phyloP scores from a whole-genome alignment of 495 filamentous ascomycete species.

The Aspergillus kassunensis region DNA sequence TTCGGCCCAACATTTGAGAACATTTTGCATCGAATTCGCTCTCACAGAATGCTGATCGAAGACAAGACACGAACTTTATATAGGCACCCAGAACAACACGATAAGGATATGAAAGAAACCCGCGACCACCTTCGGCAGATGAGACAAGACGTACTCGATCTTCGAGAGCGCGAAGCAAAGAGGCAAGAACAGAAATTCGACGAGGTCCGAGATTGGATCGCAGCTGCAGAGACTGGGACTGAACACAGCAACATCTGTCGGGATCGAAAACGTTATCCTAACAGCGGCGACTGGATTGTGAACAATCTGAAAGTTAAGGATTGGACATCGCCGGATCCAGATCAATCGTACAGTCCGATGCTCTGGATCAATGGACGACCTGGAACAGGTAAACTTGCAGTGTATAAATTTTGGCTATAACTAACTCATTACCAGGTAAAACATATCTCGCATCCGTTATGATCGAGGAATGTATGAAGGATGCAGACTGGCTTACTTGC shows the following conservation, averaged over 20 bases:
- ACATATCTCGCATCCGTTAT: conserved; percentile 5
- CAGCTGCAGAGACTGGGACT: conserved; percentile 1
- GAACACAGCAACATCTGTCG: conserved; percentile 3
- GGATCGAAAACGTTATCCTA: background rate
- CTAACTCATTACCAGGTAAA: conserved; percentile 1
- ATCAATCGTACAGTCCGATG: background rate
- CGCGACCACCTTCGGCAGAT: background rate
- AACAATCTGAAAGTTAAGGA: background rate
- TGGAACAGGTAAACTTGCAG: conserved; percentile 6
- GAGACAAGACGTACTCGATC: background rate
- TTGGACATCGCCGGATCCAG: conserved; percentile 5
- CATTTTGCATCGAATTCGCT: background rate
- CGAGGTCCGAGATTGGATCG: conserved; percentile 3
- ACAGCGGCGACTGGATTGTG: conserved; percentile 7
- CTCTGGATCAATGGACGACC: conserved; percentile 11
- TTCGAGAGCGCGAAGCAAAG: background rate
- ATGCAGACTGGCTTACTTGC: background rate
- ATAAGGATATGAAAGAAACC: background rate
- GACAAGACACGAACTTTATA: background rate
- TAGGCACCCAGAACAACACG: background rate
- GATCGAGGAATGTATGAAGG: conserved; percentile 3
- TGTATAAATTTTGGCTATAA: no score
- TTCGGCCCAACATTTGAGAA: background rate
- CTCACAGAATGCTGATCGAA: background rate
- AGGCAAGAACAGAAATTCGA: background rate